phyloP scores from a whole-genome alignment of 2,329 filamentous ascomycete species.

The Parafenestella ontariensis region DNA sequence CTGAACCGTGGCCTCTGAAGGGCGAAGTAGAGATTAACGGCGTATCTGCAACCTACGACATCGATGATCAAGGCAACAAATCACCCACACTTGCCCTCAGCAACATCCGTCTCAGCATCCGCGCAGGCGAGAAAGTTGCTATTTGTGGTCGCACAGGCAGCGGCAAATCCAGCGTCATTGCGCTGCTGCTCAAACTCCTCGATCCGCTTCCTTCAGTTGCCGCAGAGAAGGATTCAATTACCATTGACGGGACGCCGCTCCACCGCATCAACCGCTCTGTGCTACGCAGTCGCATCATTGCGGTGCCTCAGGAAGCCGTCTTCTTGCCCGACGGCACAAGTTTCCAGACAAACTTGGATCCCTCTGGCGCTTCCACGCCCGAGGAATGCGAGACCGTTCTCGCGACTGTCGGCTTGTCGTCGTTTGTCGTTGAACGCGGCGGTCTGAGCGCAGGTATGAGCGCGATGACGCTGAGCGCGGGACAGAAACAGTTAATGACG shows the following conservation, averaged over 20 bases:
- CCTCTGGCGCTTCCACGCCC: constrained; percentile 38
- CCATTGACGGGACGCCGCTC: constrained; percentile 17
- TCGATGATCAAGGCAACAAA: no score
- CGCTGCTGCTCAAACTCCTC: constrained; percentile 16
- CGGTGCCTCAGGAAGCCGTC: constrained; percentile 59
- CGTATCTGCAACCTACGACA: constrained; percentile 47
- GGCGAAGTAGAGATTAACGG: constrained; percentile 48
- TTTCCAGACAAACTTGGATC: constrained; percentile 56
- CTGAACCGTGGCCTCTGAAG: constrained; percentile 25
- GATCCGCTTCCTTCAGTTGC: no score
- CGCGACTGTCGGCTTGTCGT: constrained; percentile 51
- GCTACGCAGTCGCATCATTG: constrained; percentile 42
- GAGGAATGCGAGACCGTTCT: constrained; percentile 49
- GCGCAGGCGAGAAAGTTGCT: constrained; percentile 54
- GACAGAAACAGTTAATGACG: constrained; percentile 68
- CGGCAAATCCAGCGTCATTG: constrained; percentile 30
- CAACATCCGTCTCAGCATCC: constrained; percentile 51
- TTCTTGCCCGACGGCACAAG: constrained; percentile 51
- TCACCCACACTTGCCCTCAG: constrained; percentile 10
- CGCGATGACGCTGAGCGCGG: constrained; percentile 33
- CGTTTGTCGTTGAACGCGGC: constrained; percentile 32
- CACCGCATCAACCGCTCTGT: constrained; percentile 7
- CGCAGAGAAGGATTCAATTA: no score
- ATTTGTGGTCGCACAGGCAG: constrained; percentile 61
- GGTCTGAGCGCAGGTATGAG: constrained; percentile 15